These are phyloP conservation scores for Colletotrichum truncatum DNA, from an alignment of 2,329 filamentous ascomycete genomes.

Conservation along the genomic window DNA sequence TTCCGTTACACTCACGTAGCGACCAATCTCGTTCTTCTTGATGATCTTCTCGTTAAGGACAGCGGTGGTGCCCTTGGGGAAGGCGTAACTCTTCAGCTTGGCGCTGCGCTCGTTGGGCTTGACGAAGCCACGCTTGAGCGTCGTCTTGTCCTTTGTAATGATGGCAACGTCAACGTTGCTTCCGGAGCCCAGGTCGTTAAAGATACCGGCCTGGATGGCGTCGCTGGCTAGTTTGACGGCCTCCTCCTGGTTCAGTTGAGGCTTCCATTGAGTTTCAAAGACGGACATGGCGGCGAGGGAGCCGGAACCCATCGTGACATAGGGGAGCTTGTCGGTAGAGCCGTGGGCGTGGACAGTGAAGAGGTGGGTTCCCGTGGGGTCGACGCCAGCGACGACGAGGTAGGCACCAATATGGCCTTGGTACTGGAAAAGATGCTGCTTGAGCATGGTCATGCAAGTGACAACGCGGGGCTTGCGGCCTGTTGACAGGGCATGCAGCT, in stretches of 20 bases:
- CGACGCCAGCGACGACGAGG: slow-evolving; percentile 94
- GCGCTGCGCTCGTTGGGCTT: slow-evolving; percentile 89
- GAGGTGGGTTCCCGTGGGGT: slow-evolving; percentile 92
- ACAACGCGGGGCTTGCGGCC: slow-evolving; percentile 97
- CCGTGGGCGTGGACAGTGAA: slow-evolving; percentile 99
- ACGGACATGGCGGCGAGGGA: slow-evolving; percentile 97
- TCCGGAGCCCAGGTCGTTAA: slow-evolving; percentile 96
- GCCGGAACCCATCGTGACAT: slow-evolving; percentile 98
- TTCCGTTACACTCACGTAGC: slow-evolving; percentile 93
- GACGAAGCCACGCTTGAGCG: slow-evolving; percentile 90
- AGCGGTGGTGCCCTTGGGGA: slow-evolving; percentile 91
- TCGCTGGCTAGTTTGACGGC: slow-evolving; percentile 86
- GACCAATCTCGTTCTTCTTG: slow-evolving; percentile 90
- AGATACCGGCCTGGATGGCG: slow-evolving; percentile 96
- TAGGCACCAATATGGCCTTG: slow-evolving; percentile 98
- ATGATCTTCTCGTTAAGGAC: slow-evolving; percentile 97
- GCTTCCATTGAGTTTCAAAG: slow-evolving; percentile 96
- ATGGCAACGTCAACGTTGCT: slow-evolving; percentile 97
- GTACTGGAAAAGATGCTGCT: slow-evolving; percentile 99
- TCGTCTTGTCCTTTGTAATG: slow-evolving; percentile 95
- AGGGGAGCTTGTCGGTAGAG: slow-evolving; percentile 97
- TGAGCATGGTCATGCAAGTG: slow-evolving; percentile 99
- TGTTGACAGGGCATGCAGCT: slow-evolving; percentile 95
- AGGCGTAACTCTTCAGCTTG: slow-evolving; percentile 95
- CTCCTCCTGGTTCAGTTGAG: slow-evolving; percentile 77